phyloP scores from a whole-genome alignment of 345 rosid genomes.

The Citrus glauca region DNA sequence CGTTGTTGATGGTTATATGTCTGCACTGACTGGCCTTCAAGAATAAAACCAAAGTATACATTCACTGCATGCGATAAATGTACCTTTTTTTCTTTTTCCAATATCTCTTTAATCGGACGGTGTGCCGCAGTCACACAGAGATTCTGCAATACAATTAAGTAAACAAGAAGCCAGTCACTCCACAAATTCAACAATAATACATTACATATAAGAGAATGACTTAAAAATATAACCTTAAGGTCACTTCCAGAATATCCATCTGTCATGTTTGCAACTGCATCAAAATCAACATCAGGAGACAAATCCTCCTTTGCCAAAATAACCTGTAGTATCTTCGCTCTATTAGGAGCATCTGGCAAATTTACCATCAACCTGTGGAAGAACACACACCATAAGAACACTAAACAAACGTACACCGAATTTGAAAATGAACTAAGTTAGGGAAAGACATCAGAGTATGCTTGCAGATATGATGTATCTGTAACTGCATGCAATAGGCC shows the following conservation, averaged over 20 bases:
- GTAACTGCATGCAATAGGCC: neutral
- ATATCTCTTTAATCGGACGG: conserved; percentile 78
- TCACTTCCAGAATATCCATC: conserved; percentile 96
- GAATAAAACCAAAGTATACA: neutral
- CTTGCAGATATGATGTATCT: neutral
- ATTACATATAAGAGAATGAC: neutral
- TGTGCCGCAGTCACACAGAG: conserved; percentile 88
- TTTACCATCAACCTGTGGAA: conserved; percentile 75
- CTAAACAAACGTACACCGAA: neutral
- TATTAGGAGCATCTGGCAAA: conserved; percentile 80
- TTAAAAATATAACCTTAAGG: conserved; percentile 53
- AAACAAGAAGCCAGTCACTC: conserved; percentile 7
- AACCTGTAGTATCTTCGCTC: conserved; percentile 72
- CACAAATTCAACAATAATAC: neutral
- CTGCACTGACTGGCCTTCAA: neutral
- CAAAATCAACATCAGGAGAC: conserved; percentile 69
- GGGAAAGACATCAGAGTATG: neutral
- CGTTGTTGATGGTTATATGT: neutral
- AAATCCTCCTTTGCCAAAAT: conserved; percentile 81
- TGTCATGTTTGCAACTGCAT: conserved; percentile 65
- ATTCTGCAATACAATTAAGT: conserved; percentile 41
- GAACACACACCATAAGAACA: conserved; percentile 6
- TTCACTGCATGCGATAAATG: conserved; percentile 3
- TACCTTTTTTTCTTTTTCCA: conserved; percentile 81
- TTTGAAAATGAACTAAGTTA: neutral